phyloP scores from a whole-genome alignment of 805 yeast species.

The Lipomyces mesembrius region DNA sequence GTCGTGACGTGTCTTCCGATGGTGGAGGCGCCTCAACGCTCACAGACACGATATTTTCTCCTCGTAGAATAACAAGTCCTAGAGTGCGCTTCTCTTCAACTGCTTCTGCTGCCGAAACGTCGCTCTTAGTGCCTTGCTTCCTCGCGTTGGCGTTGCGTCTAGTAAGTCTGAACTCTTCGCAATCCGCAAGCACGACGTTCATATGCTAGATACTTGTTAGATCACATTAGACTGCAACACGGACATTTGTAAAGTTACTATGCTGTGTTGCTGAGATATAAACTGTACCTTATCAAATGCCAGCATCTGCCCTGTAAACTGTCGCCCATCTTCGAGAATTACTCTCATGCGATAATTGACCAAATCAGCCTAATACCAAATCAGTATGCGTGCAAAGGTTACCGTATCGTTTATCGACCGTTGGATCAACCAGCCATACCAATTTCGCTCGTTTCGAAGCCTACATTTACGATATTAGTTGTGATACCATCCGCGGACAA shows the following conservation, averaged over 20 bases:
- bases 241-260: not conserved
- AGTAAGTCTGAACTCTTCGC: constrained; percentile 81
- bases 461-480: constrained; percentile 14
- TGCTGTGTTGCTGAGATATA: not conserved
- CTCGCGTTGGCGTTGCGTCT: constrained; percentile 55
- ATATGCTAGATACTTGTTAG: constrained; percentile 52
- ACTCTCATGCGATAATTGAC: constrained; percentile 75
- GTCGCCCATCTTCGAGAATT: constrained; percentile 75
- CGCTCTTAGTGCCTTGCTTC: constrained; percentile 38
- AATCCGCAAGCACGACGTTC: constrained; percentile 82
- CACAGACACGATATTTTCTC: constrained; percentile 80
- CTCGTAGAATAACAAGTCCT: constrained; percentile 83
- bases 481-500: not conserved
- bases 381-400: not conserved
- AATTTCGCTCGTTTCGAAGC: constrained; percentile 40
- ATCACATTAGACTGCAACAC: not conserved
- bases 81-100: constrained; percentile 73
- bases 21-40: constrained; percentile 69
- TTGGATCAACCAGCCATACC: constrained; percentile 21
- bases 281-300: constrained; percentile 76
- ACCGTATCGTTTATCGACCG: not conserved
- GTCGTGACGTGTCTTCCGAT: constrained; percentile 47
- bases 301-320: constrained; percentile 75
- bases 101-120: constrained; percentile 47
- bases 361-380: constrained; percentile 56